Conservation (phyloP, 2,329 filamentous ascomycete species). For the Curvularia hawaiiensis region DNA sequence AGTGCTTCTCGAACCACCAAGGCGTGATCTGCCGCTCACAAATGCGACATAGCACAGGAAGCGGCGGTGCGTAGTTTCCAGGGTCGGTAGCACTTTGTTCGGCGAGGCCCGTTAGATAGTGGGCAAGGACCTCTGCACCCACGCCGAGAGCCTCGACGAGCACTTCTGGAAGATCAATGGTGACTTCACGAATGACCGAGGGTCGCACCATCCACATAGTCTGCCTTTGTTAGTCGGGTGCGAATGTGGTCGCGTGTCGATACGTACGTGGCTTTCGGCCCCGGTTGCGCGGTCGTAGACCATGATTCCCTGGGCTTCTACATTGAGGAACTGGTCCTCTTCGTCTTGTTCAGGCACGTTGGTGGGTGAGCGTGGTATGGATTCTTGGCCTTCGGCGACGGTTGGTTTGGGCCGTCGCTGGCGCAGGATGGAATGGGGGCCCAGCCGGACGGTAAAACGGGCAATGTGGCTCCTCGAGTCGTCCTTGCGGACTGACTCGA, state of each 20-base stretch:
- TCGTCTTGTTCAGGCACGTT: constrained; percentile 35
- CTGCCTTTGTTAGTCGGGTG: constrained; percentile 55
- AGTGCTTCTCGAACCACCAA: constrained; percentile 99
- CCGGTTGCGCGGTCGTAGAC: constrained; percentile 89
- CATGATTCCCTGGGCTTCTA: constrained; percentile 98
- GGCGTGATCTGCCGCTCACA: constrained; percentile 96
- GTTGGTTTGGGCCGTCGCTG: constrained; percentile 34
- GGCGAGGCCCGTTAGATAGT: constrained; percentile 87
- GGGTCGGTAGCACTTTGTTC: constrained; percentile 80
- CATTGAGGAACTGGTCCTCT: constrained; percentile 65
- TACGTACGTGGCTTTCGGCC: constrained; percentile 84
- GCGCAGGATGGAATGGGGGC: constrained; percentile 43
- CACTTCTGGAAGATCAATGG: constrained; percentile 87
- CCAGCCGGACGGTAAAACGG: constrained; percentile 46
- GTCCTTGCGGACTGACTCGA: constrained; percentile 84
- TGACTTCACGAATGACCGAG: constrained; percentile 87
- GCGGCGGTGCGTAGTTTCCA: constrained; percentile 76
- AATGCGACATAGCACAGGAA: constrained; percentile 90
- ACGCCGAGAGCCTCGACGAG: constrained; percentile 94
- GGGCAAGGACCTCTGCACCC: constrained; percentile 91
- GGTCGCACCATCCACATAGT: constrained; percentile 99
- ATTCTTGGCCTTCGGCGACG: constrained; percentile 38
- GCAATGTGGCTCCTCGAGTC: constrained; percentile 88
- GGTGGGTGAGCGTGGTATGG: constrained; percentile 37
- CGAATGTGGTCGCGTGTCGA: not conserved